phyloP scores from a whole-genome alignment of 208 protist species.

The Leishmania mexicana region DNA sequence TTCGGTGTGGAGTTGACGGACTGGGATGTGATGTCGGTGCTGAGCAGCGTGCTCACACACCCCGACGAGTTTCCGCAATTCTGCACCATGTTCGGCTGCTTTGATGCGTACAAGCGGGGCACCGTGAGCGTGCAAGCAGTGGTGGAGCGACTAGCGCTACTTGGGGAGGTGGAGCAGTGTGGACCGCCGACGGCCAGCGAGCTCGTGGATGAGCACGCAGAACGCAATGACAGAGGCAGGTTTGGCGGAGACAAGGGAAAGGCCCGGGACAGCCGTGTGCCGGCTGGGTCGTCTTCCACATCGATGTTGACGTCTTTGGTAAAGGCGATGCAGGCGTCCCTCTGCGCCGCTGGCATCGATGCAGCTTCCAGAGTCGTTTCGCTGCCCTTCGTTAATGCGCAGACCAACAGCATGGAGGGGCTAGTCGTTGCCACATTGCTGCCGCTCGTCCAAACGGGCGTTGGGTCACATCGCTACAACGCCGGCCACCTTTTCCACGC shows the following conservation, averaged over 20 bases:
- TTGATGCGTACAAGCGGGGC: slow-evolving; percentile 42
- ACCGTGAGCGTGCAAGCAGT: slow-evolving; percentile 53
- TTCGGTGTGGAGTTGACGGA: slow-evolving; percentile 64
- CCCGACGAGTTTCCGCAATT: slow-evolving; percentile 71
- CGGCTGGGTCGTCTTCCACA: neutral
- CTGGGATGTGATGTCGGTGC: slow-evolving; percentile 74
- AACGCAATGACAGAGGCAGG: neutral
- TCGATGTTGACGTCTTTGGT: slow-evolving; percentile 27
- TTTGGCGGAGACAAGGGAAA: neutral
- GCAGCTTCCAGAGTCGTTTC: slow-evolving; percentile 30
- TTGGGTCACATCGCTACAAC: slow-evolving; percentile 47
- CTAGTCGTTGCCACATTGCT: slow-evolving; percentile 45
- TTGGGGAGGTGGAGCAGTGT: slow-evolving; percentile 26
- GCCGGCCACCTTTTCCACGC: slow-evolving; percentile 58
- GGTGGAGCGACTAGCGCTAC: slow-evolving; percentile 43
- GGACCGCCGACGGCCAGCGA: neutral
- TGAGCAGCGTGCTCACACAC: slow-evolving; percentile 44
- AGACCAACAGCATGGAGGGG: slow-evolving; percentile 42
- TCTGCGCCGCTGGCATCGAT: slow-evolving; percentile 41
- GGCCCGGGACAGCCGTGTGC: neutral
- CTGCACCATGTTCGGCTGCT: slow-evolving; percentile 47
- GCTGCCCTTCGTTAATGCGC: slow-evolving; percentile 66
- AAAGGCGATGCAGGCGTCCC: slow-evolving; percentile 51
- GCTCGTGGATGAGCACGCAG: neutral
- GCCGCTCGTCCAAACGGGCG: slow-evolving; percentile 22